These are phyloP conservation scores for Cadophora sp. DNA, from an alignment of 2,329 filamentous ascomycete species.

Conservation along the genomic window DNA sequence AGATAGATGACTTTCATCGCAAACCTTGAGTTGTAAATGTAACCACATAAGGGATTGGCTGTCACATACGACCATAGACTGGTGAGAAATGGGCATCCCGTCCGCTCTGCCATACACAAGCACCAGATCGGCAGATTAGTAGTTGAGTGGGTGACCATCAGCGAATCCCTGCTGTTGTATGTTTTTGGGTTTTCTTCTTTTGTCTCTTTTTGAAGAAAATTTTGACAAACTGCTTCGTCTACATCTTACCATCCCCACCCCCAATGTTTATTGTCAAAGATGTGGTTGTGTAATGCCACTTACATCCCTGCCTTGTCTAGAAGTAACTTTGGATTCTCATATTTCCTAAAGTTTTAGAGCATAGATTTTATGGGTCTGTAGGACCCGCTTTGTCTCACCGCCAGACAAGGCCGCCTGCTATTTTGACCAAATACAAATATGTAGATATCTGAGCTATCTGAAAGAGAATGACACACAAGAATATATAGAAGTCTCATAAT, in stretches of 20 bases:
- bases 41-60: not conserved
- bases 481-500: no score
- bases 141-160: not conserved
- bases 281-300: no score
- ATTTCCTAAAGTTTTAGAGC: no score
- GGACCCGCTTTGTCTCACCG: not conserved
- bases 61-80: slow-evolving; percentile 20
- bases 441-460: no score
- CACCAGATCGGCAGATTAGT: not conserved
- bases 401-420: not conserved
- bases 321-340: no score
- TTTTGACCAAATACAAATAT: no score
- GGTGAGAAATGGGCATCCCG: slow-evolving; percentile 10
- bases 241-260: not conserved
- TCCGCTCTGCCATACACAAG: not conserved
- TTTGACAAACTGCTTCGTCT: not conserved
- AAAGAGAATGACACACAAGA: no score
- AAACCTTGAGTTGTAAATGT: no score
- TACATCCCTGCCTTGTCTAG: no score
- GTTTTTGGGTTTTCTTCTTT: not conserved
- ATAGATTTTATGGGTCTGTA: not conserved
- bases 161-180: not conserved
- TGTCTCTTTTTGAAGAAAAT: not conserved
- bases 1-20: no score
- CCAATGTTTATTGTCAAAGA: not conserved